These are phyloP conservation scores for Meredithiella fracta DNA, from an alignment of 2,329 filamentous ascomycete genomes.

Conservation along the genomic window DNA sequence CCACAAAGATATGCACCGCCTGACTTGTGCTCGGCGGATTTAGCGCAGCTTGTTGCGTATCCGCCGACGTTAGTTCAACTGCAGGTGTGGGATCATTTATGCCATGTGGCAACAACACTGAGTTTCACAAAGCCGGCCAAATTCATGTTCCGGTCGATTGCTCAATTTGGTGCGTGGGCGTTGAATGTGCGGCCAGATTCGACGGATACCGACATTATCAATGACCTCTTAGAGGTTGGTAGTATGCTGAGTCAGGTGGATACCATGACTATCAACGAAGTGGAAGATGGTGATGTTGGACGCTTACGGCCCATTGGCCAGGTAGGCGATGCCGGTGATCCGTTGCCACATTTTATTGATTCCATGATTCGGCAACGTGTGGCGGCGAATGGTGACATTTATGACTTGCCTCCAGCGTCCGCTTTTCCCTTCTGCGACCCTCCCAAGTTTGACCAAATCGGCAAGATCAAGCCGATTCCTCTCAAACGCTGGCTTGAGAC, in stretches of 20 bases:
- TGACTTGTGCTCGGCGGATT: slow-evolving; percentile 46
- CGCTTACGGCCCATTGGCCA: slow-evolving; percentile 15
- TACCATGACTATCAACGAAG: slow-evolving; percentile 17
- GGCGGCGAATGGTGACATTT: slow-evolving; percentile 58
- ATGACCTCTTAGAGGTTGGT: slow-evolving; percentile 13
- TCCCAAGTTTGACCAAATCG: slow-evolving; percentile 38
- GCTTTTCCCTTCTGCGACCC: slow-evolving; percentile 46
- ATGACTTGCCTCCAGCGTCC: slow-evolving; percentile 45
- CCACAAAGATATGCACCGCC: slow-evolving; percentile 56
- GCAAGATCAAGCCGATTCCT: slow-evolving; percentile 62
- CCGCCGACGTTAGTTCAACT: slow-evolving; percentile 81
- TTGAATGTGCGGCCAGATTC: slow-evolving; percentile 64
- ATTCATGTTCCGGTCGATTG: slow-evolving; percentile 82
- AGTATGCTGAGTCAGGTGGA: slow-evolving; percentile 17
- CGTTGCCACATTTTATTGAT: slow-evolving; percentile 59
- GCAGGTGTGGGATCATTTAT: slow-evolving; percentile 91
- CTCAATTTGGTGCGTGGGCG: slow-evolving; percentile 87
- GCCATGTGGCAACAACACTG: slow-evolving; percentile 82
- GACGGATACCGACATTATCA: slow-evolving; percentile 40
- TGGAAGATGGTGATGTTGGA: slow-evolving; percentile 17
- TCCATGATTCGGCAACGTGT: slow-evolving; percentile 90
- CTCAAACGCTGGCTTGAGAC: slow-evolving; percentile 69
- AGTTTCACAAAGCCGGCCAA: slow-evolving; percentile 94
- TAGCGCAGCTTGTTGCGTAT: slow-evolving; percentile 45
- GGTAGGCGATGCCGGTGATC: slow-evolving; percentile 74